Evolutionary conservation across 163 green algal species (phyloP), one percentile per base, ranked within the genome.

Genomic region (Scenedesmus sp.): DNA sequence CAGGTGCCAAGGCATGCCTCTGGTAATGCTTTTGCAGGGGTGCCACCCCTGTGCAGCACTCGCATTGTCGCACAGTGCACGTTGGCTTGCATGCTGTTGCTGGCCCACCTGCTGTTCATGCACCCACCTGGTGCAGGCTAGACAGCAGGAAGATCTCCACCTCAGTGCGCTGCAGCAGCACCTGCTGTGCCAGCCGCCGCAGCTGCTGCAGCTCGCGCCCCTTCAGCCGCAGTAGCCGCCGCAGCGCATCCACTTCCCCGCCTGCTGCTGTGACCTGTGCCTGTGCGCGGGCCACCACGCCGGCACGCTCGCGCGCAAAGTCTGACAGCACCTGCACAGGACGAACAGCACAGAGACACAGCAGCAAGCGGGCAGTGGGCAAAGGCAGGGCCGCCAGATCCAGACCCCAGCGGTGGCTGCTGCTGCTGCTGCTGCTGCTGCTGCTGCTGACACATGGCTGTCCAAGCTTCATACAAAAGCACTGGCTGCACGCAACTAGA

Each of bases 111-210:
- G 30, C 3, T 18, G 0, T 76, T 18, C 4, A 33, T 40, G 3
- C 26, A 3, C 46, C 4, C 88, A 96, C 96, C 49, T 95, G 90
- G 80, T 96, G 94, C 35, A 98, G 87, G 86, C 89, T 94, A 30
- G 96, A 96, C n/a, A 99, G 94, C 76, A 99, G 94, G 93, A 99
- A 99, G n/a, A 95, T 95, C 93, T 99, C 97, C 79, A 98, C 96
- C 76, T 99, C 97, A 37, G 85, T 94, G 4, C 97, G 94, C 90
- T 99, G 96, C 83, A 97, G 90, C 89, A 99, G 91, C 44, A 98
- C 97, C 92, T 99, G 94, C 68, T 98, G 96, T 12, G 96, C 97
- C 37, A 99, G 92, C 43, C 93, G 86, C 59, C 96, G 93, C 40
- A 98, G 94, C 79, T 97, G 96, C 81, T 96, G 96, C 46, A 98